Conservation (phyloP, 1,284 basidiomycete species). For the Leccinum insigne region DNA sequence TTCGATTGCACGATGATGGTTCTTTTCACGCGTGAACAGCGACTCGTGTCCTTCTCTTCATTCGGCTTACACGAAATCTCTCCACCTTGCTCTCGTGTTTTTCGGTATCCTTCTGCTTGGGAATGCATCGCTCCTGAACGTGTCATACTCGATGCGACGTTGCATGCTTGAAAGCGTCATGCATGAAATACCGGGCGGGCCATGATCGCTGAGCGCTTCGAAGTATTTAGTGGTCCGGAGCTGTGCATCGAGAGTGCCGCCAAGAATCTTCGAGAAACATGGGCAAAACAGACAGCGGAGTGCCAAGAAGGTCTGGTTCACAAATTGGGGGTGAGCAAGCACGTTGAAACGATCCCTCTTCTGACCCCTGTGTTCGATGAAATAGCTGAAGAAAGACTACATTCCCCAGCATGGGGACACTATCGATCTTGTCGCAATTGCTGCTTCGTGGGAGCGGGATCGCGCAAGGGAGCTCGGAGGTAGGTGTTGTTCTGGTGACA, state of each 20-base stretch:
- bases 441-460: slow-evolving; percentile 76
- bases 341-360: neutral
- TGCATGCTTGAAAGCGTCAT: slow-evolving; percentile 59
- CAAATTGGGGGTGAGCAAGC: slow-evolving; percentile 55
- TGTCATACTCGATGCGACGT: slow-evolving; percentile 58
- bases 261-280: slow-evolving; percentile 43
- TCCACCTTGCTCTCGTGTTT: slow-evolving; percentile 79
- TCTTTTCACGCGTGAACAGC: slow-evolving; percentile 16
- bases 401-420: slow-evolving; percentile 81
- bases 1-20: neutral
- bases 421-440: slow-evolving; percentile 76
- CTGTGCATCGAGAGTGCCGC: slow-evolving; percentile 13
- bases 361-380: neutral
- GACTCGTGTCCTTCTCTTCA: slow-evolving; percentile 47
- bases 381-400: slow-evolving; percentile 71
- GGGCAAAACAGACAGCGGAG: slow-evolving; percentile 50
- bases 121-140: slow-evolving; percentile 48
- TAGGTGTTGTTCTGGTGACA: slow-evolving; percentile 30
- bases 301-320: slow-evolving; percentile 77
- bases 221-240: slow-evolving; percentile 36
- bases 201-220: slow-evolving; percentile 57
- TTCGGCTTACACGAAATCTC: slow-evolving; percentile 42
- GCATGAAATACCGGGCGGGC: slow-evolving; percentile 53
- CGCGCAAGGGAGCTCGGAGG: slow-evolving; percentile 76
- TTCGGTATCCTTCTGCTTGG: slow-evolving; percentile 80